These are phyloP conservation scores for Diaporthe sp. DNA, from an alignment of 2,329 filamentous ascomycete species.

Conservation along the genomic window DNA sequence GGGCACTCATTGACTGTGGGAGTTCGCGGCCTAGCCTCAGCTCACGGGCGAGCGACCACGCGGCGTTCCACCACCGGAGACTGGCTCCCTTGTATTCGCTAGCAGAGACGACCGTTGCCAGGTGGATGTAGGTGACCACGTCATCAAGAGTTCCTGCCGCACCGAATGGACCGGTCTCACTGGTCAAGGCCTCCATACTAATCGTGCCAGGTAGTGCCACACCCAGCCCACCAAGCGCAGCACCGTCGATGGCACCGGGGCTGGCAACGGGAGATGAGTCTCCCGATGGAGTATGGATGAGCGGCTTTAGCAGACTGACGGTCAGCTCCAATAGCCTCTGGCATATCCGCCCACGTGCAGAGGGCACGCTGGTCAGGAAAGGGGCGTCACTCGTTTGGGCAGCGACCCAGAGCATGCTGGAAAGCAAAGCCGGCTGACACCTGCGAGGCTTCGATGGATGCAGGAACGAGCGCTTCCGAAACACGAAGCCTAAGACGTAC, in stretches of 20 bases:
- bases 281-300: conserved; percentile 78
- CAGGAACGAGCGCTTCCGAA: conserved; percentile 88
- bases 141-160: conserved; percentile 86
- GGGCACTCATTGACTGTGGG: conserved; percentile 57
- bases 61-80: conserved; percentile 93
- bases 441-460: conserved; percentile 81
- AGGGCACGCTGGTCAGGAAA: conserved; percentile 83
- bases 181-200: conserved; percentile 63
- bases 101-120: conserved; percentile 92
- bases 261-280: conserved; percentile 61
- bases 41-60: conserved; percentile 90
- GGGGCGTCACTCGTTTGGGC: conserved; percentile 92
- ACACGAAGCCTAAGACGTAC: conserved; percentile 89
- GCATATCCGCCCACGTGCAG: conserved; percentile 86
- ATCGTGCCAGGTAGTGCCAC: conserved; percentile 75
- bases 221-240: conserved; percentile 79
- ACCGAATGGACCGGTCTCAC: conserved; percentile 72
- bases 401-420: conserved; percentile 94
- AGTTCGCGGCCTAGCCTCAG: conserved; percentile 88
- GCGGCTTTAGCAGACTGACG: conserved; percentile 83
- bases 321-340: conserved; percentile 90
- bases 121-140: conserved; percentile 89
- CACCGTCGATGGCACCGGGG: conserved; percentile 70
- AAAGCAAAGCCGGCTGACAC: conserved; percentile 86
- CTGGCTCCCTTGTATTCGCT: conserved; percentile 95